phyloP scores from a whole-genome alignment of 257 asterid genomes.

The Solanum clarkiae region DNA sequence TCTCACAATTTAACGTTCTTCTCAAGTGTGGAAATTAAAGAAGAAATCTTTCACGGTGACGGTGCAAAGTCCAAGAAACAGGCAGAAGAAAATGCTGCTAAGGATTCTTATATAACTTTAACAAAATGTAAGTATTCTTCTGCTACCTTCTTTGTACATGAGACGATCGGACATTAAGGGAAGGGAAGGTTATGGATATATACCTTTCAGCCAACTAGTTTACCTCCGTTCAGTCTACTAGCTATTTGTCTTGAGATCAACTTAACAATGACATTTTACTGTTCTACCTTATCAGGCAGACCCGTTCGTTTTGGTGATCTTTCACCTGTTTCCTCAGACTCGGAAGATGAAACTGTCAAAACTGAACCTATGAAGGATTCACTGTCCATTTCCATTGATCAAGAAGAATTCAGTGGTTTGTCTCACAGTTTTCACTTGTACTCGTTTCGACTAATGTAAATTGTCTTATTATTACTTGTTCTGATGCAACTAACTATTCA shows the following conservation, averaged over 20 bases:
- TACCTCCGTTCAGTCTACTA: not conserved
- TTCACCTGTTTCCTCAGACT: not conserved
- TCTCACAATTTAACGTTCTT: conserved; percentile 4
- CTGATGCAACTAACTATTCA: not conserved
- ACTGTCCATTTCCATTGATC: not conserved
- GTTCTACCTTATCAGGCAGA: conserved; percentile 7
- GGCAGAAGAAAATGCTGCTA: conserved; percentile 42
- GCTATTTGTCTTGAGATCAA: not conserved
- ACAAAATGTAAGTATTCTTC: conserved; percentile 17
- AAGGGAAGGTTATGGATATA: not conserved
- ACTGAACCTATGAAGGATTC: conserved; percentile 3
- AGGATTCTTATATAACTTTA: conserved; percentile 29
- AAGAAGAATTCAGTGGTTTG: not conserved
- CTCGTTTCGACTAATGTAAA: not conserved
- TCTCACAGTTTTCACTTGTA: not conserved
- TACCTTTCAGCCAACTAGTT: not conserved
- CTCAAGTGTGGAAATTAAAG: conserved; percentile 32
- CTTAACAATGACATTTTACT: not conserved
- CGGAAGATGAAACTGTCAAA: not conserved
- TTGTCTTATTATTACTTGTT: not conserved
- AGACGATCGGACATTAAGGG: not conserved
- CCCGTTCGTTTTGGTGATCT: not conserved
- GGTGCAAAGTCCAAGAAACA: conserved; percentile 26
- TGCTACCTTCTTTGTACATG: not conserved
- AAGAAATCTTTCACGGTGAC: conserved; percentile 22